A percentile compares a stretch with the other conserved stretches of the same genome.
These are phyloP conservation scores for Auriscalpium microsporum DNA, from an alignment of 768 basidiomycete species.

Conservation along the genomic window DNA sequence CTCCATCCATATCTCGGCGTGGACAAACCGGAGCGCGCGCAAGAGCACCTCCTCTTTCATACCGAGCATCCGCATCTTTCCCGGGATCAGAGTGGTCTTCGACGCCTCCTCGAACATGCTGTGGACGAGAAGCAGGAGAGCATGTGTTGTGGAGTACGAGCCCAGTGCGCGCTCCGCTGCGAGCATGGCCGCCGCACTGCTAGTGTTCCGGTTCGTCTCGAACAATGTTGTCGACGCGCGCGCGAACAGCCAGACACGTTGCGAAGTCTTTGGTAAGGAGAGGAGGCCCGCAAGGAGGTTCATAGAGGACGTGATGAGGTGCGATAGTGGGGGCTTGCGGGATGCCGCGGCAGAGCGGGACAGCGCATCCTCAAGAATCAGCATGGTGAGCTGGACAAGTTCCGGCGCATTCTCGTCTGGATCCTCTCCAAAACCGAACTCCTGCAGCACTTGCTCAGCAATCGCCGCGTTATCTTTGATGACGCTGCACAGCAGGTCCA, in stretches of 20 bases:
- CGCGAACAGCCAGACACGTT: constrained; percentile 82
- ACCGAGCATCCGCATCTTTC: constrained; percentile 52
- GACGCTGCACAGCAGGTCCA: constrained; percentile 73
- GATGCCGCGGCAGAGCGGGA: constrained; percentile 37
- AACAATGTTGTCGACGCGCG: constrained; percentile 74
- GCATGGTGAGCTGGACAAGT: constrained; percentile 71
- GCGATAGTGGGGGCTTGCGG: constrained; percentile 38
- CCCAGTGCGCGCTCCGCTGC: constrained; percentile 63
- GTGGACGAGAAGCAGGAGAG: constrained; percentile 68
- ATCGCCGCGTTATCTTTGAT: constrained; percentile 63
- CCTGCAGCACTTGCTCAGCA: constrained; percentile 49
- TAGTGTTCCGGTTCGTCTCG: constrained; percentile 47
- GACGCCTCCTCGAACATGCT: constrained; percentile 70
- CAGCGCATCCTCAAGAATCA: constrained; percentile 73
- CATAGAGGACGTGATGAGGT: constrained; percentile 72
- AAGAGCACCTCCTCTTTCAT: constrained; percentile 81
- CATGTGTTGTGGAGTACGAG: constrained; percentile 74
- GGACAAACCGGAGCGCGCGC: constrained; percentile 69
- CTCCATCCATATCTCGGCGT: constrained; percentile 83
- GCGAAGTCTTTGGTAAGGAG: constrained; percentile 64
- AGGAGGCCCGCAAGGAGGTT: constrained; percentile 74
- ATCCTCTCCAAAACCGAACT: constrained; percentile 16
- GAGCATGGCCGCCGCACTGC: constrained; percentile 58
- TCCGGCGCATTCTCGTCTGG: constrained; percentile 61
- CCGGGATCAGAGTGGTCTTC: constrained; percentile 36